These are phyloP conservation scores for Cicer bijugum DNA, from an alignment of 306 rosid genomes.

Conservation along the genomic window DNA sequence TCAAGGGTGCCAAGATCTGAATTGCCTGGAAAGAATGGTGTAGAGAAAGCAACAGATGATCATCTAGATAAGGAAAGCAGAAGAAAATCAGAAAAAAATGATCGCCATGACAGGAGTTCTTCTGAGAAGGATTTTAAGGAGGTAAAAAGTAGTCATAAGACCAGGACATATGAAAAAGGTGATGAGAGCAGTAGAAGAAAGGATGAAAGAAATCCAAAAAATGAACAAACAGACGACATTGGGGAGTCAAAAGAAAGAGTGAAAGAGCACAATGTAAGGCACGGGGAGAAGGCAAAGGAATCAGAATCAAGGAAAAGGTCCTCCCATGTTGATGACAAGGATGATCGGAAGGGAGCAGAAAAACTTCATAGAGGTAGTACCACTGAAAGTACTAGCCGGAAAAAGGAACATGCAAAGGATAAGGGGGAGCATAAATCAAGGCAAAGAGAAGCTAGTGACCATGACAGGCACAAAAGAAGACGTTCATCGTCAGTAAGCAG, in stretches of 20 bases:
- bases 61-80: conserved; percentile 54
- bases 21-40: conserved; percentile 48
- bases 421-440: conserved; percentile 74
- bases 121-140: conserved; percentile 65
- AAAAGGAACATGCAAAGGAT: conserved; percentile 68
- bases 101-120: conserved; percentile 51
- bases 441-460: conserved; percentile 61
- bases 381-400: conserved; percentile 60
- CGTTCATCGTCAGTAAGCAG: conserved; percentile 76
- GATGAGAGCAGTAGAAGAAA: conserved; percentile 63
- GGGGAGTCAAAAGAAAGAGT: conserved; percentile 64
- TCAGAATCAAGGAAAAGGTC: conserved; percentile 75
- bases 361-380: conserved; percentile 57
- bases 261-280: conserved; percentile 59
- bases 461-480: conserved; percentile 70
- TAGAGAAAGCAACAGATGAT: conserved; percentile 50
- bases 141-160: conserved; percentile 59
- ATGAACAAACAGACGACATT: conserved; percentile 61
- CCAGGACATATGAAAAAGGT: conserved; percentile 59
- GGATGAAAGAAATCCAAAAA: conserved; percentile 63
- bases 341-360: conserved; percentile 69
- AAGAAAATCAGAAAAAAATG: conserved; percentile 57
- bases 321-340: conserved; percentile 62
- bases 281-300: conserved; percentile 64
- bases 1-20: conserved; percentile 51